Percentiles rank a stretch among this genome's conserved stretches.
phyloP scores from a whole-genome alignment of 2,329 filamentous ascomycete species.

The Aspergillus sojae region DNA sequence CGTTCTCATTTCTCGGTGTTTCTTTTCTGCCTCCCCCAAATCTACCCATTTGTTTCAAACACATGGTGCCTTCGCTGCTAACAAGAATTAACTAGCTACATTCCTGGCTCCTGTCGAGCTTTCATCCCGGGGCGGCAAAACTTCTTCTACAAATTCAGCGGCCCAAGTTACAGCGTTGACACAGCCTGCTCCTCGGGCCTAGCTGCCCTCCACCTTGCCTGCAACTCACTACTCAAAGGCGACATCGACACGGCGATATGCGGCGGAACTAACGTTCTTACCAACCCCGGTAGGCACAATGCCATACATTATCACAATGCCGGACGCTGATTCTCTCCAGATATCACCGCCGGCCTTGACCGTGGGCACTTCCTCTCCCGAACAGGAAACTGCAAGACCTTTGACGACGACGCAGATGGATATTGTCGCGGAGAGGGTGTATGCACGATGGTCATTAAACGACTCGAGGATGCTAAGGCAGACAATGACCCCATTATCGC shows the following conservation, averaged over 20 bases:
- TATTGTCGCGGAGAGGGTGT: constrained; percentile 81
- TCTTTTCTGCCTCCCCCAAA: neutral
- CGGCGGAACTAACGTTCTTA: constrained; percentile 74
- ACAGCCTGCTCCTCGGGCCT: constrained; percentile 79
- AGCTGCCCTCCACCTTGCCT: constrained; percentile 71
- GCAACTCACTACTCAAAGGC: constrained; percentile 71
- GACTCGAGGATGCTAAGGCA: constrained; percentile 73
- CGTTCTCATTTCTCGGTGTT: neutral
- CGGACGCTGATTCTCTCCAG: neutral
- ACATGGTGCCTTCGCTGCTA: neutral
- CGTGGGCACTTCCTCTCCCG: constrained; percentile 74
- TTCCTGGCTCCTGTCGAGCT: neutral
- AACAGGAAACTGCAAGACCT: constrained; percentile 76
- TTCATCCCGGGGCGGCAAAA: constrained; percentile 1
- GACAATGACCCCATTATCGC: constrained; percentile 73
- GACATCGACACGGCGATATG: constrained; percentile 82
- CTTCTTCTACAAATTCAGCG: constrained; percentile 76
- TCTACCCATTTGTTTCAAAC: neutral
- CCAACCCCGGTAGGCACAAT: constrained; percentile 72
- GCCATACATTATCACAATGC: neutral
- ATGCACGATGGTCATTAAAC: constrained; percentile 75
- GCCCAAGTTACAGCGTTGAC: constrained; percentile 72
- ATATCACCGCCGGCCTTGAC: constrained; percentile 64
- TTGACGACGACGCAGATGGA: constrained; percentile 77
- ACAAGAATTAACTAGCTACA: constrained; percentile 47